Conservation (phyloP, 345 rosid genomes). For the Gossypium anomalum region DNA sequence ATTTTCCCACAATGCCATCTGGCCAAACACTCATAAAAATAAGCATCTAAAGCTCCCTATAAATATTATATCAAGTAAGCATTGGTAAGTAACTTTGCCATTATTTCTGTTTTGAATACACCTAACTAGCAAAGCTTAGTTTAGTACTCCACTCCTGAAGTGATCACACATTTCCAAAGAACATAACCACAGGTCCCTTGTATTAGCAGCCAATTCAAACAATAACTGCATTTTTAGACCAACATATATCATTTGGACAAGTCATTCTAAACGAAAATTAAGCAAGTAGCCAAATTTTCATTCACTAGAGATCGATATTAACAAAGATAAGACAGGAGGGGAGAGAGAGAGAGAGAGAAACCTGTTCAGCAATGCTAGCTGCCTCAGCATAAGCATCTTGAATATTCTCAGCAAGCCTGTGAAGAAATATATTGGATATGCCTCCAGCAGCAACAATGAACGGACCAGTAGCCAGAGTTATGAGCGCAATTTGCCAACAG, state of each 20-base stretch:
- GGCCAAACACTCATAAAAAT: background rate
- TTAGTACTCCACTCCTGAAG: background rate
- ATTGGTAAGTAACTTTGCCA: background rate
- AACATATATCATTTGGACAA: background rate
- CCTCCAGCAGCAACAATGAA: conserved; percentile 99
- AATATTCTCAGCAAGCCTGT: conserved; percentile 96
- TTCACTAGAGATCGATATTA: background rate
- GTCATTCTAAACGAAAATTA: background rate
- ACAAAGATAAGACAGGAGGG: background rate
- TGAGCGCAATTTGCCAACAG: conserved; percentile 96
- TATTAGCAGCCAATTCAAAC: background rate
- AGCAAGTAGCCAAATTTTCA: background rate
- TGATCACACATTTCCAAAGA: background rate
- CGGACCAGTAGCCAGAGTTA: conserved; percentile 95
- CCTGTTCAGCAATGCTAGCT: conserved; percentile 99
- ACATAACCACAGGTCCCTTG: background rate
- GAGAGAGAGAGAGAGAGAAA: conserved; percentile 17
- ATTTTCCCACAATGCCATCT: background rate
- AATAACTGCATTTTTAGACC: background rate
- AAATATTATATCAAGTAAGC: background rate
- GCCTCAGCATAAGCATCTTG: conserved; percentile 99
- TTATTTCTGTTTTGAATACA: background rate
- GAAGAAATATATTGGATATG: conserved; percentile 94
- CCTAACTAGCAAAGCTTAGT: background rate
- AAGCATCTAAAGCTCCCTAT: background rate